Conservation (phyloP, 2,329 filamentous ascomycete genomes). For the Boeremia exigua region DNA sequence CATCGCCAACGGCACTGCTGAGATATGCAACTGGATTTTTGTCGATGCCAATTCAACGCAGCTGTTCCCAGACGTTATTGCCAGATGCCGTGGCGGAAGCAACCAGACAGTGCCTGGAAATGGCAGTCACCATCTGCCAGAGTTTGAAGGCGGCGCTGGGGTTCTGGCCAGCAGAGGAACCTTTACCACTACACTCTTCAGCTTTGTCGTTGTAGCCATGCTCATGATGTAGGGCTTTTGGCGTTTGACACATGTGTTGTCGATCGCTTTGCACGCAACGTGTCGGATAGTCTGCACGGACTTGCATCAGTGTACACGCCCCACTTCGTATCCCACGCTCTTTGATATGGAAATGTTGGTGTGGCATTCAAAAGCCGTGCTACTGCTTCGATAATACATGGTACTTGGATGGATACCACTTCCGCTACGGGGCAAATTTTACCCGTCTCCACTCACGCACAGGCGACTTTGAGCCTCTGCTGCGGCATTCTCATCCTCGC, state of each 20-base stretch:
- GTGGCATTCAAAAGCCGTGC: too few relatives aligned
- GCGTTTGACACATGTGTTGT: not conserved
- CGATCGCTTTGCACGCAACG: not conserved
- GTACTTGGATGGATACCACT: not conserved
- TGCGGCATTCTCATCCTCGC: too few relatives aligned
- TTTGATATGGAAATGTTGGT: too few relatives aligned
- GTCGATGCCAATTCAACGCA: slow-evolving; percentile 27
- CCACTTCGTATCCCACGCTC: too few relatives aligned
- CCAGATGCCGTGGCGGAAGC: slow-evolving; percentile 13
- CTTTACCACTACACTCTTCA: not conserved
- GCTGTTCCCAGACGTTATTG: slow-evolving; percentile 27
- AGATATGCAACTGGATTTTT: slow-evolving; percentile 27
- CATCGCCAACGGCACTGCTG: slow-evolving; percentile 19
- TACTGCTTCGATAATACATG: too few relatives aligned
- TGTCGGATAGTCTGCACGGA: not conserved
- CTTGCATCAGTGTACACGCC: too few relatives aligned
- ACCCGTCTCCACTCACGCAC: not conserved
- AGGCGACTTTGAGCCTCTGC: too few relatives aligned
- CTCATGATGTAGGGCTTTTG: not conserved
- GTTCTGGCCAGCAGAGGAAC: not conserved
- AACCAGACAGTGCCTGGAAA: slow-evolving; percentile 7
- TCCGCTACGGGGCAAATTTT: not conserved
- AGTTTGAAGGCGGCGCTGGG: slow-evolving; percentile 16
- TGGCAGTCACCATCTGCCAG: not conserved
- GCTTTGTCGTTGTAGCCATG: not conserved